These are phyloP conservation scores for Beauveria scarabaeidicola DNA, from an alignment of 2,329 filamentous ascomycete species.

Conservation along the genomic window DNA sequence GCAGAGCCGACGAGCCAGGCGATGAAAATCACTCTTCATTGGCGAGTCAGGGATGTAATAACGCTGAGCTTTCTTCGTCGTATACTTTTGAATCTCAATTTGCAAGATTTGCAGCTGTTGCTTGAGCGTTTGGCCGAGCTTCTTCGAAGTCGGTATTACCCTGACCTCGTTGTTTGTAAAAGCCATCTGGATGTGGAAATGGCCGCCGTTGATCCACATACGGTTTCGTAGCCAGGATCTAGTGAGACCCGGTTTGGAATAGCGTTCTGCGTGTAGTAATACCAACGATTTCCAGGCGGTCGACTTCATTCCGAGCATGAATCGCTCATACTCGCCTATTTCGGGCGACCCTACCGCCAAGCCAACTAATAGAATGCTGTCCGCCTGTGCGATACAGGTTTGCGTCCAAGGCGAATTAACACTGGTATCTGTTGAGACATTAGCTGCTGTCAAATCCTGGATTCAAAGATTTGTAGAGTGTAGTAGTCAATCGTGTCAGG, in stretches of 20 bases:
- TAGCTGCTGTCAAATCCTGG: neutral
- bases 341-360: constrained; percentile 81
- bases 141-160: constrained; percentile 63
- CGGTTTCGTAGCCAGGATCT: constrained; percentile 85
- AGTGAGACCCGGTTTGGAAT: constrained; percentile 75
- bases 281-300: constrained; percentile 91
- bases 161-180: constrained; percentile 71
- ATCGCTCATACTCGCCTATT: constrained; percentile 94
- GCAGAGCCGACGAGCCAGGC: constrained; percentile 79
- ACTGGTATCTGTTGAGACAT: constrained; percentile 60
- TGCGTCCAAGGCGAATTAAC: constrained; percentile 98
- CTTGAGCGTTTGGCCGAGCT: constrained; percentile 78
- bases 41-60: constrained; percentile 87
- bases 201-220: constrained; percentile 95
- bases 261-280: constrained; percentile 79
- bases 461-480: neutral
- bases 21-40: constrained; percentile 94
- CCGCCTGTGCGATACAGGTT: constrained; percentile 92
- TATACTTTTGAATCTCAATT: constrained; percentile 97
- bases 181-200: constrained; percentile 95
- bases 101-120: constrained; percentile 90
- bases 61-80: constrained; percentile 82
- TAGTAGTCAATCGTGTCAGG: constrained; percentile 35
- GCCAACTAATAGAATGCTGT: constrained; percentile 89
- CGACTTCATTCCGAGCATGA: constrained; percentile 93